Percentiles rank a stretch among this genome's conserved stretches.
These are phyloP conservation scores for Gentiana dahurica DNA, from an alignment of 257 asterid genomes.

Conservation along the genomic window DNA sequence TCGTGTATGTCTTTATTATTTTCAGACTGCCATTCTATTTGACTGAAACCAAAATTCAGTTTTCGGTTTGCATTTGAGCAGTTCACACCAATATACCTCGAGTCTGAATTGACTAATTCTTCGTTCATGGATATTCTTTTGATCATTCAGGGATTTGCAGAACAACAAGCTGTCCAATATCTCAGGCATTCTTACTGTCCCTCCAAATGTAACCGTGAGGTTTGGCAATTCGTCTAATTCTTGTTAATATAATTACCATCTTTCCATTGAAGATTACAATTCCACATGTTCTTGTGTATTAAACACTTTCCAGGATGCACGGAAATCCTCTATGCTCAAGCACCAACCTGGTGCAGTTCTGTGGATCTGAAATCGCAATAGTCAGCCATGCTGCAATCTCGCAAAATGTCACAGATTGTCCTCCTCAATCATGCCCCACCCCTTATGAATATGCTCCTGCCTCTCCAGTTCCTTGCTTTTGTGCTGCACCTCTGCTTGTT, in stretches of 20 bases:
- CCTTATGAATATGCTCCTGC: conserved; percentile 52
- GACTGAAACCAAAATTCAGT: not conserved
- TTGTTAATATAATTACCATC: too few species aligned
- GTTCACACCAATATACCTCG: not conserved
- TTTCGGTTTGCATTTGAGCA: not conserved
- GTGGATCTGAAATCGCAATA: conserved; percentile 43
- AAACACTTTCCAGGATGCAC: conserved; percentile 44
- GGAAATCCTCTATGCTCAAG: conserved; percentile 69
- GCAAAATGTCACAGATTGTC: conserved; percentile 27
- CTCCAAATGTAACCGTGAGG: conserved; percentile 68
- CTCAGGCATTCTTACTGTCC: conserved; percentile 34
- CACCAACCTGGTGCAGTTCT: conserved; percentile 21
- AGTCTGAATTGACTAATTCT: not conserved
- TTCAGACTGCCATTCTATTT: not conserved
- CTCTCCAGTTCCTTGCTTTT: conserved; percentile 50
- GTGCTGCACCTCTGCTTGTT: conserved; percentile 70
- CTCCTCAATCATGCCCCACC: conserved; percentile 42
- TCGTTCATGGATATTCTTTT: not conserved
- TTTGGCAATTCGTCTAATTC: conserved; percentile 16
- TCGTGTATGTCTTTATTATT: conserved; percentile 45
- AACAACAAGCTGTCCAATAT: conserved; percentile 48
- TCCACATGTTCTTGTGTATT: not conserved
- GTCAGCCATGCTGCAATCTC: conserved; percentile 18
- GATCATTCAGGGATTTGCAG: conserved; percentile 65
- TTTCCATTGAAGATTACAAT: not conserved